Base-by-base conservation (phyloP, 768 basidiomycete species). In the Russula lepida region DNA sequence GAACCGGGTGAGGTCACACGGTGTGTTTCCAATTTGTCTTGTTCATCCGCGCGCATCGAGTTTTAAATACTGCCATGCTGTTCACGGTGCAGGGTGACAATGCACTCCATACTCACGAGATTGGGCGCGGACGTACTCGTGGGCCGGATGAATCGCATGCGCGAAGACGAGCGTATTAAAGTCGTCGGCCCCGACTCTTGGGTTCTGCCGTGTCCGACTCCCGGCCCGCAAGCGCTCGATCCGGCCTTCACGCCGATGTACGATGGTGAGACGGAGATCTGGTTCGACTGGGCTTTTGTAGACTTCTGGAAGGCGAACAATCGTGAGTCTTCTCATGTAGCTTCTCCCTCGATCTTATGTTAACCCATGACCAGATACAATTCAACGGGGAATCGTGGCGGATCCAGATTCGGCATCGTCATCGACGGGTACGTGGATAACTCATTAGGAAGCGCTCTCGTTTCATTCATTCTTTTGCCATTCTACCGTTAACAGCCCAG, bases 251-350 rank as follows among this genome's bases (percentile, higher is more conserved):
- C 78, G 63, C 66, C 71, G 11, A 75, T 77, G 52, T 68, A 67
- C 37, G 69, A 73, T 54, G 84, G 84, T 63, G 88, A 90, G 68
- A 89, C 84, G 28, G 92, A 94, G 73, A 79, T 97, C 41, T 98
- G 97, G 97, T 90, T 98, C 69, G 95, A 98, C 72, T 98, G 95
- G 92, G 82, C 87, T 0, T 98, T 98, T 73, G 84, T 97, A 6
- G 97, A 99, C 73, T 99, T 98, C 72, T 95, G 92, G 89, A 98
- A 98, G 76, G 94, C 92, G 49, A 95, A 95, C 69, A 97, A 94
- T 69, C 92, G 95, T 95, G 68, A 27, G 48, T 48, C 35, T 49
- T 50, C 35, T 49, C 52, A 7, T 55, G 11, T 64, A 54, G 6
- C 46, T 6, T 5, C 17, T 28, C 52, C 30, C 39, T 32, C 12